Evolutionary conservation across 805 yeast genomes (phyloP).

Genomic region (Metschnikowia colocasiae): DNA sequence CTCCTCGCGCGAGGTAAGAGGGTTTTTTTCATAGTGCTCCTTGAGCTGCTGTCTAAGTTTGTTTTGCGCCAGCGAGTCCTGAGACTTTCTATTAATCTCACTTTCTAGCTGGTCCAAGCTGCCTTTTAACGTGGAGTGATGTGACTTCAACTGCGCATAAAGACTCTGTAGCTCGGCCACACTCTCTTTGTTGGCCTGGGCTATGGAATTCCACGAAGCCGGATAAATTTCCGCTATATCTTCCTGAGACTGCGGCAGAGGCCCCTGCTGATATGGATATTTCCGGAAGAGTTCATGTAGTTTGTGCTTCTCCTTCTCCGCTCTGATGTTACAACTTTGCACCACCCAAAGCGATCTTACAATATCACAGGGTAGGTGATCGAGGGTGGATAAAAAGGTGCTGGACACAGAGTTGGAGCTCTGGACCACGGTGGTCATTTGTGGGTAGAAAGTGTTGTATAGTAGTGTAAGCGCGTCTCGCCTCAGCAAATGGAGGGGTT

Average conservation of each 20-base stretch:
- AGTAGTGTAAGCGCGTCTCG: not conserved
- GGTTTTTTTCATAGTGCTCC: constrained; percentile 33
- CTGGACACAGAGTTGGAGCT: constrained; percentile 30
- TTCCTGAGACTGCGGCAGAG: not conserved
- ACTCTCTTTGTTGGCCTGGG: constrained; percentile 12
- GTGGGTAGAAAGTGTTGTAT: not conserved
- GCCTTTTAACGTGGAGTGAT: constrained; percentile 22
- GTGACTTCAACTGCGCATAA: constrained; percentile 30
- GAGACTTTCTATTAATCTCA: constrained; percentile 12
- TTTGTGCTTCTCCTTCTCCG: constrained; percentile 21
- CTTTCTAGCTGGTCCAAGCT: constrained; percentile 26
- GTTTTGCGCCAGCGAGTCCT: constrained; percentile 9
- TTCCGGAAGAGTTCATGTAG: constrained; percentile 19
- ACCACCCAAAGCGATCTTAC: constrained; percentile 42
- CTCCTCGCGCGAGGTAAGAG: constrained; percentile 36
- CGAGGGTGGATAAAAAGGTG: constrained; percentile 40
- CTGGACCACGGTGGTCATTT: constrained; percentile 18
- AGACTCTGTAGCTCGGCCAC: constrained; percentile 20
- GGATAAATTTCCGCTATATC: constrained; percentile 4
- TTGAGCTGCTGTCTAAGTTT: constrained; percentile 29
- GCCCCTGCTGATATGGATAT: not conserved
- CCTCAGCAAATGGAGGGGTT: no score
- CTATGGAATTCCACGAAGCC: constrained; percentile 3
- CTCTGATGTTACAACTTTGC: constrained; percentile 33
- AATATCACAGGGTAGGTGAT: constrained; percentile 43